phyloP scores from a whole-genome alignment of 2,329 filamentous ascomycete species.

The Aphanocladium album region DNA sequence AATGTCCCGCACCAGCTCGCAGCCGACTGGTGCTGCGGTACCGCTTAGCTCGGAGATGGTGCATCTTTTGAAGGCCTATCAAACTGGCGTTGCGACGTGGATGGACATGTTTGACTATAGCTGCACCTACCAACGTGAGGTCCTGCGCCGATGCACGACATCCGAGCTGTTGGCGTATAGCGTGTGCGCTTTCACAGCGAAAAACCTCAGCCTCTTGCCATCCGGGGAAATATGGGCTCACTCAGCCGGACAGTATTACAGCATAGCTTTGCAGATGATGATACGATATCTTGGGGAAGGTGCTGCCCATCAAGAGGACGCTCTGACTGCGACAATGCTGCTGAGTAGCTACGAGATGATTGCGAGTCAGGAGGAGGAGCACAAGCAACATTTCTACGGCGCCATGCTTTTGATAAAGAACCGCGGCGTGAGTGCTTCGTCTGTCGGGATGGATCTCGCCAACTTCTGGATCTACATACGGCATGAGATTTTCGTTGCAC shows the following conservation, averaged over 20 bases:
- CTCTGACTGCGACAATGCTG: slow-evolving; percentile 6
- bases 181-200: slow-evolving; percentile 13
- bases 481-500: slow-evolving; percentile 10
- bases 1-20: neutral
- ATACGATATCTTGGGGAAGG: neutral
- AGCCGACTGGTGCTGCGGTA: neutral
- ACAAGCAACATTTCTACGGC: slow-evolving; percentile 9
- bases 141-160: neutral
- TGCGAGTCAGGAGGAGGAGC: slow-evolving; percentile 1
- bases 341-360: slow-evolving; percentile 14
- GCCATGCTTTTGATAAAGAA: slow-evolving; percentile 4
- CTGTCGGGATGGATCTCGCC: slow-evolving; percentile 6
- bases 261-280: neutral
- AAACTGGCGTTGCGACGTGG: slow-evolving; percentile 8
- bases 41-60: neutral
- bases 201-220: slow-evolving; percentile 5
- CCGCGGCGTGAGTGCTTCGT: neutral
- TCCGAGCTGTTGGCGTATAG: slow-evolving; percentile 3
- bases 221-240: neutral
- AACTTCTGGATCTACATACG: slow-evolving; percentile 15
- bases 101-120: slow-evolving; percentile 12
- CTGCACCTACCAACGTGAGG: slow-evolving; percentile 6
- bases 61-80: slow-evolving; percentile 3
- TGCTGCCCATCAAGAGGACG: neutral
- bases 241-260: slow-evolving; percentile 6